Evolutionary conservation across 1,139 yeast species (phyloP), one percentile per base, ranked within the genome.

Genomic region (Kodamaea alishanica): DNA sequence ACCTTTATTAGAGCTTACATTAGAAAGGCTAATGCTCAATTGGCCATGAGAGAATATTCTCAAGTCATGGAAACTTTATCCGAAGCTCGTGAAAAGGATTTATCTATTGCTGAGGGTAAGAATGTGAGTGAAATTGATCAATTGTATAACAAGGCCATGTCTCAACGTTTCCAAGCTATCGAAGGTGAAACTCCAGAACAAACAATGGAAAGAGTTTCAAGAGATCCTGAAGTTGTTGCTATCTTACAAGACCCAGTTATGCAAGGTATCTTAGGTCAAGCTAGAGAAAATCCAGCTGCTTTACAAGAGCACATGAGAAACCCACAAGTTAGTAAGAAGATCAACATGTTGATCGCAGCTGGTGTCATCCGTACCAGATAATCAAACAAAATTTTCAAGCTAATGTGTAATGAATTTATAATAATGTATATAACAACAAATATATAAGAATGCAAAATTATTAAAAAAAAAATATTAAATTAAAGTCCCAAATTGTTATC

Each of bases 301-400:
- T 76, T 94, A 52, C 94, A 87, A 61, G 97, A 92, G 53, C 98
- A 94, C 67, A 89, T 94, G 97, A 86, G 79, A 73, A 94, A 92
- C 67, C 97, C 98, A 28, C 95, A 82, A 49, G 89, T 94, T 39
- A 79, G 82, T 55, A 83, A 81, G 64, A 94, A 92, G 79, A 82
- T 94, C 56, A 85, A 86, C 62, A 77, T 86, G 58, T 77, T 94
- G 65, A 84, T 90, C 60, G 95, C 97, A 42, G 97, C 98, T 26
- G 99, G 99, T 60, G 88, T 94, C 43, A 90, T 94, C 58, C 85
- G 96, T 64, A 89, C 97, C 30, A 81, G 96, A 60, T 88, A 77
- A 62, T 31, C 41, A 28, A 22, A 9, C 23, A 26, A 8, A 15
- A 15, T 15, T 15, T 15, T 15, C 20, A 15, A 15, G 20, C 10